Evolutionary conservation across 495 filamentous ascomycete genomes (phyloP).

Genomic region (Schizothecium vesticola): DNA sequence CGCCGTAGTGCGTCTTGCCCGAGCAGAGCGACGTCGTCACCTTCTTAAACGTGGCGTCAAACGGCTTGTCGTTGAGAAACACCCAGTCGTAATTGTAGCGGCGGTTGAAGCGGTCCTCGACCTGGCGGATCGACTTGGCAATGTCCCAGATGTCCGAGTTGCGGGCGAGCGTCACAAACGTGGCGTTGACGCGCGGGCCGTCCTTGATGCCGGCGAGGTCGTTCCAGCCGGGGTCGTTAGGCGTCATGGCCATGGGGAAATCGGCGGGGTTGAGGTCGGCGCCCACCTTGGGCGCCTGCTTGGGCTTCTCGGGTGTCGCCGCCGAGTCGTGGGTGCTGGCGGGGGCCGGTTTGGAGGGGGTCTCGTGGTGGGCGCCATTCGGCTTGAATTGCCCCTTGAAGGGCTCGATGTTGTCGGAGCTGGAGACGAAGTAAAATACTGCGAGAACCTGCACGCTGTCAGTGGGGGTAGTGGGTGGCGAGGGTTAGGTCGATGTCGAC

Average conservation of each 20-base stretch:
- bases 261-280: constrained; percentile 40
- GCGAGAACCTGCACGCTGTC: constrained; percentile 53
- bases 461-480: constrained; percentile 7
- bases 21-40: constrained; percentile 85
- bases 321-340: not conserved
- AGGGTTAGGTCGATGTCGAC: constrained; percentile 23
- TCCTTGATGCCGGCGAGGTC: constrained; percentile 48
- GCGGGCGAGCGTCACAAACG: constrained; percentile 91
- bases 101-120: constrained; percentile 96
- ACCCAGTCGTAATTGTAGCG: constrained; percentile 99
- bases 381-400: constrained; percentile 1
- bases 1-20: constrained; percentile 82
- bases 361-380: not conserved
- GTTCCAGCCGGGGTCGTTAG: constrained; percentile 42
- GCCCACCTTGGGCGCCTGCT: constrained; percentile 18
- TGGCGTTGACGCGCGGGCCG: constrained; percentile 81
- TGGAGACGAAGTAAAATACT: constrained; percentile 75
- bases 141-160: constrained; percentile 97
- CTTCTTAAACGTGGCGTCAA: constrained; percentile 87
- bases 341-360: constrained; percentile 2
- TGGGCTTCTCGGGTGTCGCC: constrained; percentile 17
- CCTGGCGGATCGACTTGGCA: constrained; percentile 83
- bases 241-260: constrained; percentile 41
- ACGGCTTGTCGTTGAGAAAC: constrained; percentile 92
- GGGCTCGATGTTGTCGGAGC: constrained; percentile 49